Percentiles rank a stretch among this genome's conserved stretches.
phyloP scores from a whole-genome alignment of 305 asterid species.

The Fraxinus latifolia region DNA sequence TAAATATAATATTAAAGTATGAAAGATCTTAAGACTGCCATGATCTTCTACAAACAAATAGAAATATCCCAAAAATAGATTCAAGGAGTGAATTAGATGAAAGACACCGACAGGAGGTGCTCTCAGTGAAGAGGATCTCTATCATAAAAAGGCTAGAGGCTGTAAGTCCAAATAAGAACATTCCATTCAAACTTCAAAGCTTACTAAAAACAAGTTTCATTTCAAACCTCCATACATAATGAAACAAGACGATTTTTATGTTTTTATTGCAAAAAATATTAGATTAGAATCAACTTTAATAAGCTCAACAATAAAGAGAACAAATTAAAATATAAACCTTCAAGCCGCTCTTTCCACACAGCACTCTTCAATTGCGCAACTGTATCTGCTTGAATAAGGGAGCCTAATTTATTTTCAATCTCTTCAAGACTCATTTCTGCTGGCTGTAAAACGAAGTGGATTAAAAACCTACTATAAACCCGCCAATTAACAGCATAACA shows the following conservation, averaged over 20 bases:
- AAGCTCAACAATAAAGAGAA: background rate
- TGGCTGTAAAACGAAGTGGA: conserved; percentile 55
- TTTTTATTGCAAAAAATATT: background rate
- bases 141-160: background rate
- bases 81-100: background rate
- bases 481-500: conserved; percentile 14
- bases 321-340: conserved; percentile 52
- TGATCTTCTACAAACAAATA: background rate
- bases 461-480: conserved; percentile 1
- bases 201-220: background rate
- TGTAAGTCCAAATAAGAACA: background rate
- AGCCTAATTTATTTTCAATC: conserved; percentile 88
- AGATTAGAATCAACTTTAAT: background rate
- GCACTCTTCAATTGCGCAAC: conserved; percentile 79
- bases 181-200: background rate
- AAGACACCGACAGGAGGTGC: background rate
- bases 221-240: background rate
- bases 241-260: background rate
- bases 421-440: conserved; percentile 95
- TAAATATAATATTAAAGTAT: background rate
- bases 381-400: conserved; percentile 79
- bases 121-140: background rate
- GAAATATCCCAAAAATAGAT: background rate
- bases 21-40: background rate
- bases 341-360: conserved; percentile 99